Percentiles rank a stretch among this genome's conserved stretches.
These are phyloP conservation scores for Biscutella laevigata DNA, from an alignment of 441 rosid genomes.

Conservation along the genomic window DNA sequence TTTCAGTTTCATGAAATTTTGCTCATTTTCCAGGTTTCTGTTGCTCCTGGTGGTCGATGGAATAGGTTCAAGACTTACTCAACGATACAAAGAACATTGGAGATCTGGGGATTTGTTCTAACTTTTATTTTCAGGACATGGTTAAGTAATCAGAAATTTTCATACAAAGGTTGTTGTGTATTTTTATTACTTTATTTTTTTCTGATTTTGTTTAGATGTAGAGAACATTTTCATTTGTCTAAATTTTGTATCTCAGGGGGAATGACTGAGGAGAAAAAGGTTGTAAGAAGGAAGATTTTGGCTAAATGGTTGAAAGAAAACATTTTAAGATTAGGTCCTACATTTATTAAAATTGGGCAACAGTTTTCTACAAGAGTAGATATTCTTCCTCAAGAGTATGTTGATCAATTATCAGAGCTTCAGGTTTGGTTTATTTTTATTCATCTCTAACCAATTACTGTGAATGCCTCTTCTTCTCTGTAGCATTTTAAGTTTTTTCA, in stretches of 20 bases:
- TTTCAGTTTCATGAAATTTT: not conserved
- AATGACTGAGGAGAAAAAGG: constrained; percentile 76
- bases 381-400: constrained; percentile 96
- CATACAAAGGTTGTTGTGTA: constrained; percentile 61
- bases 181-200: not conserved
- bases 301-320: constrained; percentile 95
- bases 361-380: constrained; percentile 97
- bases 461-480: not conserved
- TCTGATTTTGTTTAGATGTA: not conserved
- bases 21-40: constrained; percentile 58
- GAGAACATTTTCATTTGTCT: not conserved
- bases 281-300: constrained; percentile 51
- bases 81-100: constrained; percentile 81
- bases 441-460: no score
- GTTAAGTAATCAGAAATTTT: constrained; percentile 74
- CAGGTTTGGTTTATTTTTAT: constrained; percentile 46
- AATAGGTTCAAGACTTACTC: constrained; percentile 91
- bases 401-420: constrained; percentile 91
- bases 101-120: constrained; percentile 89
- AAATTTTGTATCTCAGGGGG: constrained; percentile 46
- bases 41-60: constrained; percentile 96
- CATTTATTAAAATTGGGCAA: constrained; percentile 96
- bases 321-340: constrained; percentile 88
- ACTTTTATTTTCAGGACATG: constrained; percentile 71
- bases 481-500: not conserved